phyloP scores from a whole-genome alignment of 1,284 basidiomycete species.

The Cryptococcus sp. region DNA sequence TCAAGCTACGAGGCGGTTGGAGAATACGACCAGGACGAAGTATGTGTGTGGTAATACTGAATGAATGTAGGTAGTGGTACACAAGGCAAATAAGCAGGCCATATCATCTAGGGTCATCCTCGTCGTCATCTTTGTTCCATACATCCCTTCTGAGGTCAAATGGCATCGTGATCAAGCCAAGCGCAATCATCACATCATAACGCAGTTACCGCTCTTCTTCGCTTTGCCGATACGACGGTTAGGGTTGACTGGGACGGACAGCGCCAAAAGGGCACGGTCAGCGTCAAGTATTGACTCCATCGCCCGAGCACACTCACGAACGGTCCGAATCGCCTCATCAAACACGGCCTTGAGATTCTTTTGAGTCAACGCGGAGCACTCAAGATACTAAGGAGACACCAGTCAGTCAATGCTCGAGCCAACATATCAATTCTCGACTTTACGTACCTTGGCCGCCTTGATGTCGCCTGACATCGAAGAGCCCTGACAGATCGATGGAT shows the following conservation, averaged over 20 bases:
- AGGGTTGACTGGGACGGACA: conserved; percentile 40
- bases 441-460: conserved; percentile 49
- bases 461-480: conserved; percentile 91
- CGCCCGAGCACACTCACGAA: conserved; percentile 62
- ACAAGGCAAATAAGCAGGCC: too few species aligned
- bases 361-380: conserved; percentile 79
- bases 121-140: too few species aligned
- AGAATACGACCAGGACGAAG: too few species aligned
- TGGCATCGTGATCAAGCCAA: too few species aligned
- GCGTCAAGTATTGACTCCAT: neutral
- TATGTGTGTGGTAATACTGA: too few species aligned
- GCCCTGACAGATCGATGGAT: conserved; percentile 61
- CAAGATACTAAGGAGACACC: conserved; percentile 35
- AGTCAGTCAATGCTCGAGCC: neutral
- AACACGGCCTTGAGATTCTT: conserved; percentile 96
- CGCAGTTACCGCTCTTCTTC: conserved; percentile 41
- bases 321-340: conserved; percentile 85
- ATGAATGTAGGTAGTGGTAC: too few species aligned
- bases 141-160: too few species aligned
- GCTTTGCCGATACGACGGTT: conserved; percentile 46
- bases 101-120: too few species aligned
- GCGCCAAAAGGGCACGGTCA: neutral
- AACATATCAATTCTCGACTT: neutral
- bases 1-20: too few species aligned
- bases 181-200: conserved; percentile 37